Conservation (phyloP, 768 basidiomycete genomes). For the Russula sp. region DNA sequence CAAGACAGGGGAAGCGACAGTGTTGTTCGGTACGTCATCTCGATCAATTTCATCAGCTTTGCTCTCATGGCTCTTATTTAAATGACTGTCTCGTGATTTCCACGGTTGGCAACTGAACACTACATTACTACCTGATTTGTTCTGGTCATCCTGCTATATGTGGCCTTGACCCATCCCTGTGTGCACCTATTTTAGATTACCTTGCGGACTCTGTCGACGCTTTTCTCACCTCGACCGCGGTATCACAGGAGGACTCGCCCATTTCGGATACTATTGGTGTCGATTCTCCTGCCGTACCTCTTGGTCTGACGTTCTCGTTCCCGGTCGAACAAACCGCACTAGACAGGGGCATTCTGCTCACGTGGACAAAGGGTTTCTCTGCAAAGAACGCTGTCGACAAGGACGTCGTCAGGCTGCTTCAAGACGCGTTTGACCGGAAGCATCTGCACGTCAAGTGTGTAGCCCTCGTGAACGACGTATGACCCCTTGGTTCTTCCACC, state of each 20-base stretch:
- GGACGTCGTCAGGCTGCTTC: conserved; percentile 84
- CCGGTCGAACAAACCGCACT: conserved; percentile 96
- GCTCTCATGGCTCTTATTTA: background rate
- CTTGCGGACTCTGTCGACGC: conserved; percentile 95
- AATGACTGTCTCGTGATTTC: background rate
- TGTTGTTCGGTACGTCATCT: conserved; percentile 65
- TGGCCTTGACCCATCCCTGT: background rate
- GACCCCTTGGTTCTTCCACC: conserved; percentile 27
- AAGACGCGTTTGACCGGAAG: conserved; percentile 88
- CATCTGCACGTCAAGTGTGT: conserved; percentile 89
- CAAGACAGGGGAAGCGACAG: conserved; percentile 86
- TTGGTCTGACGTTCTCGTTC: conserved; percentile 96
- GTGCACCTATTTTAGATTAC: conserved; percentile 58
- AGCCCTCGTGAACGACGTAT: conserved; percentile 90
- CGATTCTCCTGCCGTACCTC: conserved; percentile 38
- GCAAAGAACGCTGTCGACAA: conserved; percentile 85
- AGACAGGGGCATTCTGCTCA: conserved; percentile 82
- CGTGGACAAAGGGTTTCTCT: conserved; percentile 95
- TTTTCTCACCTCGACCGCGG: conserved; percentile 66
- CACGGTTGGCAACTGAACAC: background rate
- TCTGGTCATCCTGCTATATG: background rate
- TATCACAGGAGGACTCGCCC: background rate
- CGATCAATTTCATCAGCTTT: background rate
- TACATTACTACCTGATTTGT: background rate
- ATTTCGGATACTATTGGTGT: conserved; percentile 35